These are phyloP conservation scores for Chlorella sp. DNA, from an alignment of 139 green algal genomes.

Conservation along the genomic window DNA sequence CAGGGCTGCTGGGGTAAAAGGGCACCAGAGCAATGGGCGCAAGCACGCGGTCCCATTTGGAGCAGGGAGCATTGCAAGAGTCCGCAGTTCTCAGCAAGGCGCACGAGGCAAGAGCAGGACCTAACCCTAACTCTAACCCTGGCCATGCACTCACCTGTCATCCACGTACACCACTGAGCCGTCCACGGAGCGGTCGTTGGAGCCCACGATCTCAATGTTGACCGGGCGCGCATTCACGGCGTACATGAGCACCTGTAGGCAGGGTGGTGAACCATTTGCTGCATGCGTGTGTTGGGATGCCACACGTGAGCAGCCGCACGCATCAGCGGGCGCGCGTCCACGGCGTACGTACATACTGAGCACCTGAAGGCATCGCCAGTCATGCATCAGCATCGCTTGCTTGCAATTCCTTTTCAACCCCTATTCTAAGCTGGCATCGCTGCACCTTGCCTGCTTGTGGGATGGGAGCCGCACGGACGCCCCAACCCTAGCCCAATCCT, in stretches of 20 bases:
- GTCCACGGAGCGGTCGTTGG: neutral
- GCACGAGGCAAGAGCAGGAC: too few relatives aligned
- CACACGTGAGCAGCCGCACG: neutral
- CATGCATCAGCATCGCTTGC: neutral
- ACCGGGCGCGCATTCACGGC: neutral
- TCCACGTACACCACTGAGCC: neutral
- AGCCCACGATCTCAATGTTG: neutral
- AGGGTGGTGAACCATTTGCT: too few relatives aligned
- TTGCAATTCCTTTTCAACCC: neutral
- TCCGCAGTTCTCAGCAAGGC: too few relatives aligned
- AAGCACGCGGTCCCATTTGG: too few relatives aligned
- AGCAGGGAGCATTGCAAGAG: neutral
- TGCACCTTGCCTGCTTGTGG: too few relatives aligned
- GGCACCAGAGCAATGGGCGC: too few relatives aligned
- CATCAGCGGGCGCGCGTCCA: neutral
- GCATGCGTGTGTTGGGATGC: neutral
- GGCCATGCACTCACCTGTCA: neutral
- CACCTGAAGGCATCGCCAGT: neutral
- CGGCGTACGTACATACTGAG: neutral
- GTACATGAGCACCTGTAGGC: neutral
- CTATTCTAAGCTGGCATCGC: too few relatives aligned
- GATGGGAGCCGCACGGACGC: too few relatives aligned
- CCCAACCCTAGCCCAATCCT: too few relatives aligned
- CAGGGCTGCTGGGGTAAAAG: too few relatives aligned
- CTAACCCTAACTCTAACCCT: neutral